A percentile compares a stretch with the other conserved stretches of the same genome.
These are phyloP conservation scores for Suhomyces sp. DNA, from an alignment of 805 yeast genomes.

Conservation along the genomic window DNA sequence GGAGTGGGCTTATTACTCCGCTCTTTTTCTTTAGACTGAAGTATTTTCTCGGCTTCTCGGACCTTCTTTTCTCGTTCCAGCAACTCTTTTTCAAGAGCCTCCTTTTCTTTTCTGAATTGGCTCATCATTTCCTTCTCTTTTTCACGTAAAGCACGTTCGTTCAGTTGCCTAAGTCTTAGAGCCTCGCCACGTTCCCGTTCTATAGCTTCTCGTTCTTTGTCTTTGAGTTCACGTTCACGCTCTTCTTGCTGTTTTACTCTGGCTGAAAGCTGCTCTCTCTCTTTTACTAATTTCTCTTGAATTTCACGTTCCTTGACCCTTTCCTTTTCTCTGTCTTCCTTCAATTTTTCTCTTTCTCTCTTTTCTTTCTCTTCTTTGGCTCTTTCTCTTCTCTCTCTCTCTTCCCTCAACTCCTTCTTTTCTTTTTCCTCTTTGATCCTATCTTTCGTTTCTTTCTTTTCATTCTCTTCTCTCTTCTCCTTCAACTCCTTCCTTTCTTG, in stretches of 20 bases:
- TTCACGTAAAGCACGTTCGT: slow-evolving; percentile 5
- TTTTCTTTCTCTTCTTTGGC: slow-evolving; percentile 3
- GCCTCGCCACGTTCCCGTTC: slow-evolving; percentile 3
- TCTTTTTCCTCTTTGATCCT: slow-evolving; percentile 2
- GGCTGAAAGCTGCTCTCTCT: slow-evolving; percentile 3
- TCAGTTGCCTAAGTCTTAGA: background rate
- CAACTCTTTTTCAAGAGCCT: slow-evolving; percentile 8
- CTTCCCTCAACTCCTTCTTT: background rate
- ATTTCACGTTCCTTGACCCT: slow-evolving; percentile 1
- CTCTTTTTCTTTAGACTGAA: slow-evolving; percentile 7
- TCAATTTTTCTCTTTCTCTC: background rate
- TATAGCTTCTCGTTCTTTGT: slow-evolving; percentile 2
- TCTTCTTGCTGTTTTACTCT: slow-evolving; percentile 1
- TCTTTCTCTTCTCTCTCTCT: slow-evolving; percentile 1
- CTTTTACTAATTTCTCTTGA: slow-evolving; percentile 1
- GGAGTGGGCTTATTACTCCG: background rate
- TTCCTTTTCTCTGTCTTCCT: slow-evolving; percentile 1
- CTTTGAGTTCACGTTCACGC: slow-evolving; percentile 3
- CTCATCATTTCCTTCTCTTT: slow-evolving; percentile 1
- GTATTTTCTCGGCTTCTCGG: slow-evolving; percentile 6
- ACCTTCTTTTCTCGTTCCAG: slow-evolving; percentile 8
- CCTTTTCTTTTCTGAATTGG: slow-evolving; percentile 3
- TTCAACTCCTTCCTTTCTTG: background rate
- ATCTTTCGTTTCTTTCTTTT: slow-evolving; percentile 2
- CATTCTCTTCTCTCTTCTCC: slow-evolving; percentile 3